Evolutionary conservation across 768 basidiomycete species (phyloP), one percentile per base, ranked within the genome.

Genomic region (Arthromyces matolae): DNA sequence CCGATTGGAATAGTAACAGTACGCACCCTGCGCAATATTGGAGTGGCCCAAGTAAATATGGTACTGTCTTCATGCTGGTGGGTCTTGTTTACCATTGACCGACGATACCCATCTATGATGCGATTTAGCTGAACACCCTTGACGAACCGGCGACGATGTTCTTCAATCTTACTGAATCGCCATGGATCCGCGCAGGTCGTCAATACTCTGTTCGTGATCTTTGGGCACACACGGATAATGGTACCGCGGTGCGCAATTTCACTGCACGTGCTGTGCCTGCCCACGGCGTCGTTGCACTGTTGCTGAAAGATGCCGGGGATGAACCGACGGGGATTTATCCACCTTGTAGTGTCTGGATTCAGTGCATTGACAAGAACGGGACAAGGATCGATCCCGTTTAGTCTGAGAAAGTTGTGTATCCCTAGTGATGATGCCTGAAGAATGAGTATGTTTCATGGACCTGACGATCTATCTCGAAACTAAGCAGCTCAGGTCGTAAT

Each of bases 151-250:
- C 77, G 0, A 67, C 65, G 34, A 66, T 83, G 71, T 74, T 65
- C 61, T 83, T 83, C 64, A 79, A 71, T 47, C 61, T 84, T 42
- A 81, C 80, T 3, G 81, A 84, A 53, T 83, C 81, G 7, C 80
- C 81, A 0, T 84, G 77, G 76, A 77, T 84, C 52, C 74, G 80
- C 19, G 81, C 81, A 1, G 82, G 81, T 8, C 70, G 76, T 28
- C 73, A 80, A 61, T 84, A 84, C 56, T 61, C 73, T 18, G 78
- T 84, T 43, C 69, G 80, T 82, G 86, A 88, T 56, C 69, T 87
- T 2, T 88, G 86, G 86, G 61, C 78, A 3, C 85, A 87, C 60
- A 85, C 82, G 18, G 68, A 83, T 55, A 86, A 84, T 54, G 83
- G 83, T 3, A 86, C 80, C 0, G 79, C 78, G 1, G 69, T 81